Conservation (phyloP, 257 asterid species). For the Salvia rosmarinus region DNA sequence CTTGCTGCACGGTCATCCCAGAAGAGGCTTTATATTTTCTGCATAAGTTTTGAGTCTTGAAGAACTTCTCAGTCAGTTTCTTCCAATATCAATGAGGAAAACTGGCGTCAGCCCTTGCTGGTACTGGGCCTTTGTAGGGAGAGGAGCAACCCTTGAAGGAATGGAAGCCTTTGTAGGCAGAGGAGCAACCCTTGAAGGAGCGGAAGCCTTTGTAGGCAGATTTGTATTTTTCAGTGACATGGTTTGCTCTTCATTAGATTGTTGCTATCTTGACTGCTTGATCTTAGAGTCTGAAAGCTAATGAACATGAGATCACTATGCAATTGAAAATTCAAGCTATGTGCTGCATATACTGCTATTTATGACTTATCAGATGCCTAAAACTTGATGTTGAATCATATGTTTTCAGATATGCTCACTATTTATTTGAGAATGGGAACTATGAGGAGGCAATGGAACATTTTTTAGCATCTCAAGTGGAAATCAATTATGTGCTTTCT, state of each 20-base stretch:
- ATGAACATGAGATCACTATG: slow-evolving; percentile 3
- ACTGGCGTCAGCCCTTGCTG: no score
- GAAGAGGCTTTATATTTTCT: no score
- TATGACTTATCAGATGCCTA: slow-evolving; percentile 26
- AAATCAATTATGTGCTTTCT: slow-evolving; percentile 79
- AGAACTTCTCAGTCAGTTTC: no score
- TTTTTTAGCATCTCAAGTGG: slow-evolving; percentile 92
- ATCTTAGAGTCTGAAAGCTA: slow-evolving; percentile 3
- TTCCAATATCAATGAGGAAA: no score
- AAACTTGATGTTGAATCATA: slow-evolving; percentile 39
- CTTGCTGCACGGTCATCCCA: no score
- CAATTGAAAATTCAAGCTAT: slow-evolving; percentile 15
- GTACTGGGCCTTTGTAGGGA: no score
- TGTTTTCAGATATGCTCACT: slow-evolving; percentile 80
- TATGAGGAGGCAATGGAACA: slow-evolving; percentile 99
- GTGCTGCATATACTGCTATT: slow-evolving; percentile 15
- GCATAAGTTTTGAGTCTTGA: no score
- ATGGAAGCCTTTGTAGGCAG: no score
- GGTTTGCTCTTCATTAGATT: slow-evolving; percentile 16
- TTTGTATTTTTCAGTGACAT: no score
- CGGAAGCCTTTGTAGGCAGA: no score
- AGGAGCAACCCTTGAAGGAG: no score
- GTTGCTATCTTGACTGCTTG: slow-evolving; percentile 17
- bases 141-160: no score
- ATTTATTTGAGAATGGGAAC: slow-evolving; percentile 86